These are phyloP conservation scores for Gynandropsis gynandra DNA, from an alignment of 345 rosid genomes.

Conservation along the genomic window DNA sequence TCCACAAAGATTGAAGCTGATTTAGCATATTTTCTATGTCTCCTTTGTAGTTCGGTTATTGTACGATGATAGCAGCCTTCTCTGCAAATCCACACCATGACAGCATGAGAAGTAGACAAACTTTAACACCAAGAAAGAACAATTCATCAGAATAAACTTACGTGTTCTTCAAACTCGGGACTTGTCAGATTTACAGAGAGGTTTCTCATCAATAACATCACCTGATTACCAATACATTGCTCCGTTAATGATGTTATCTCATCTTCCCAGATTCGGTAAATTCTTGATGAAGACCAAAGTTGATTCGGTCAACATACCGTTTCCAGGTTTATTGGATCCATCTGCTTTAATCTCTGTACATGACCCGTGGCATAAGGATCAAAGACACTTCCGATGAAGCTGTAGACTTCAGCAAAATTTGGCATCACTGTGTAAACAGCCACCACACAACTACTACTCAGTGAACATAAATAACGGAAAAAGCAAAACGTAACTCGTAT, in stretches of 20 bases:
- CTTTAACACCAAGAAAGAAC: neutral
- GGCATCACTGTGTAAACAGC: slow-evolving; percentile 51
- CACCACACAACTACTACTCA: slow-evolving; percentile 17
- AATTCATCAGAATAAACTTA: slow-evolving; percentile 27
- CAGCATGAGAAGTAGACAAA: no score
- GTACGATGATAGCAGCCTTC: slow-evolving; percentile 15
- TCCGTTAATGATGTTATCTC: neutral
- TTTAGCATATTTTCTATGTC: no score
- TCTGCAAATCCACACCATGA: no score
- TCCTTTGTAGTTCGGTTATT: neutral
- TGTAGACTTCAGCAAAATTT: slow-evolving; percentile 61
- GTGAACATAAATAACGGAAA: neutral
- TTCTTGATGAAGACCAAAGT: neutral
- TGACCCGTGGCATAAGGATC: slow-evolving; percentile 56
- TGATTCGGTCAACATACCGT: slow-evolving; percentile 43
- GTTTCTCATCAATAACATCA: slow-evolving; percentile 71
- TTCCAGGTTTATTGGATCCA: slow-evolving; percentile 78
- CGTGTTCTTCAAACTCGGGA: slow-evolving; percentile 78
- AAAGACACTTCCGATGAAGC: slow-evolving; percentile 63
- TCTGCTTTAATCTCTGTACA: slow-evolving; percentile 58
- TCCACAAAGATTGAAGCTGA: no score
- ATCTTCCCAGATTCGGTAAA: neutral
- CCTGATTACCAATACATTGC: slow-evolving; percentile 30
- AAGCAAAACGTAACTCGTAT: neutral
- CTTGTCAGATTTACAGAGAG: slow-evolving; percentile 64